A percentile compares a stretch with the other conserved stretches of the same genome.
Evolutionary conservation across 1,139 yeast genomes (phyloP).

Genomic region (Debaryomyces subglobosus): DNA sequence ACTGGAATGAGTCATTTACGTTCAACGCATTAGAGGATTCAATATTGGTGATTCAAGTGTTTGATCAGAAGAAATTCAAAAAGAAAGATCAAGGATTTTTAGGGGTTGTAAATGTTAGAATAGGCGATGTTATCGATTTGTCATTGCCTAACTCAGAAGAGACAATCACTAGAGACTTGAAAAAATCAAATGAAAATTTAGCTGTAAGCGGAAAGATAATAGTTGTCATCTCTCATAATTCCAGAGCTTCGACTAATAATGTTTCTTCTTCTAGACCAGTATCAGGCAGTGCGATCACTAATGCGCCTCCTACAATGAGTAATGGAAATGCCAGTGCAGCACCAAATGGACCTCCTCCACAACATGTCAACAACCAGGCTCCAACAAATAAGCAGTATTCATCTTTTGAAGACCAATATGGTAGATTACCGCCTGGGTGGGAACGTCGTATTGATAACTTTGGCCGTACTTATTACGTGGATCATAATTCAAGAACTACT

Average conservation of each 20-base stretch:
- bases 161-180: slow-evolving; percentile 90
- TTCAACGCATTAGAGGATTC: slow-evolving; percentile 79
- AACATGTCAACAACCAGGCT: slow-evolving; percentile 12
- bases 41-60: slow-evolving; percentile 88
- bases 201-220: slow-evolving; percentile 92
- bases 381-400: slow-evolving; percentile 64
- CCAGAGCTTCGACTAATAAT: slow-evolving; percentile 16
- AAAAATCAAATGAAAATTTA: slow-evolving; percentile 87
- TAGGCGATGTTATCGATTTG: slow-evolving; percentile 87
- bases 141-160: slow-evolving; percentile 64
- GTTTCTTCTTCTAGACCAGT: slow-evolving; percentile 18
- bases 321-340: slow-evolving; percentile 12
- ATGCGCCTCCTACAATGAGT: slow-evolving; percentile 7
- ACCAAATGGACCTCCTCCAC: slow-evolving; percentile 15
- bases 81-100: slow-evolving; percentile 98
- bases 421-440: slow-evolving; percentile 98
- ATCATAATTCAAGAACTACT: slow-evolving; percentile 95
- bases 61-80: slow-evolving; percentile 95
- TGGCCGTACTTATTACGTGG: slow-evolving; percentile 97
- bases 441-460: slow-evolving; percentile 96
- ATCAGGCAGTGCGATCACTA: slow-evolving; percentile 20
- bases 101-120: slow-evolving; percentile 91
- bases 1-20: slow-evolving; percentile 94
- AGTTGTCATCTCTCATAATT: slow-evolving; percentile 64
- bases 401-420: slow-evolving; percentile 95